Evolutionary conservation across 1,284 basidiomycete species (phyloP).

Genomic region (Gastroboletus turbinatus): DNA sequence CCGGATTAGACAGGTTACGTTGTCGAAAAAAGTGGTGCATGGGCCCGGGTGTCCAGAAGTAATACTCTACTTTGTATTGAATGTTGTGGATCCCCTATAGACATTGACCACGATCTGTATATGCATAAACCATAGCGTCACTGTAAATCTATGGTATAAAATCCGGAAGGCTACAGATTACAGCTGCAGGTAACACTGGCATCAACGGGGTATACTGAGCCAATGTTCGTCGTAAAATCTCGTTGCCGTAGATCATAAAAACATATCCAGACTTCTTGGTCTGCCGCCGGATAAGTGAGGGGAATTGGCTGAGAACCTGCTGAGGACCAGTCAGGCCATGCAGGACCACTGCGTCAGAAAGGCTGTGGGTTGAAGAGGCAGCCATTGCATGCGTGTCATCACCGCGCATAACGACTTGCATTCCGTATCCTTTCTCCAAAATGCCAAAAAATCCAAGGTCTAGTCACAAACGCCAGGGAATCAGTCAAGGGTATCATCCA

Average conservation of each 20-base stretch:
- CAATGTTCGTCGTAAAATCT: neutral
- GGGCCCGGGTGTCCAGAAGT: too few species aligned
- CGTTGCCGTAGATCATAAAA: neutral
- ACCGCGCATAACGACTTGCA: conserved; percentile 17
- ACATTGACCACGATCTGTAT: neutral
- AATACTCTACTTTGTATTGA: neutral
- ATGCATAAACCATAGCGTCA: neutral
- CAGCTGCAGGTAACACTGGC: neutral
- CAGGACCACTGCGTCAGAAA: neutral
- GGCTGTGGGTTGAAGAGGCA: neutral
- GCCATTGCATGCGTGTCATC: neutral
- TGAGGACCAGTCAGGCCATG: neutral
- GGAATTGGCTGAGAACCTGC: neutral
- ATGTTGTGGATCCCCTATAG: neutral
- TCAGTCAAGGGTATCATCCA: neutral
- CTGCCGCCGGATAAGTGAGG: neutral
- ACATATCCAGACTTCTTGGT: neutral
- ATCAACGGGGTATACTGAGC: neutral
- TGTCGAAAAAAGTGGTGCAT: neutral
- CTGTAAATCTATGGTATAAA: neutral
- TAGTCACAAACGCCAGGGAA: neutral
- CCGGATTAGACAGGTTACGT: neutral
- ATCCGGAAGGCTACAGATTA: neutral
- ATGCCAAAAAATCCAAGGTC: conserved; percentile 29
- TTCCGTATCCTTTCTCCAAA: conserved; percentile 29